Evolutionary conservation across 345 rosid genomes (phyloP).

Genomic region (Bruguiera gymnorhiza): DNA sequence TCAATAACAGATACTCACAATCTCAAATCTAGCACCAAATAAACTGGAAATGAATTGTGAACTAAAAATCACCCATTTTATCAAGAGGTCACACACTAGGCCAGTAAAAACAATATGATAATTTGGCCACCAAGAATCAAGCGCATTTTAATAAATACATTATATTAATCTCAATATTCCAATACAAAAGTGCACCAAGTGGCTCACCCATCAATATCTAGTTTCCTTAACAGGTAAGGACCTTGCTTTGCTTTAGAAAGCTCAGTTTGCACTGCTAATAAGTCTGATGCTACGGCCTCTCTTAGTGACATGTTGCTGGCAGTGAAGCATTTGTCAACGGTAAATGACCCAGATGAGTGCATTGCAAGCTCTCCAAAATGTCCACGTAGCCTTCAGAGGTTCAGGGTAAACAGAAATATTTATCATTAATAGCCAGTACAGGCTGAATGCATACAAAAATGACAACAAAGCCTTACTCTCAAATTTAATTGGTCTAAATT

Average conservation of each 20-base stretch:
- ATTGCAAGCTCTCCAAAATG: constrained; percentile 76
- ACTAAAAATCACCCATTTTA: too few species aligned
- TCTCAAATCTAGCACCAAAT: neutral
- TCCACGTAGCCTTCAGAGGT: constrained; percentile 58
- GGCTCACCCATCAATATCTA: constrained; percentile 76
- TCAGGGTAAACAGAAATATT: constrained; percentile 6
- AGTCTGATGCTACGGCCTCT: constrained; percentile 72
- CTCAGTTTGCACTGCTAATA: constrained; percentile 54
- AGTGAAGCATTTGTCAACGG: constrained; percentile 75
- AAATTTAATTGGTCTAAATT: neutral
- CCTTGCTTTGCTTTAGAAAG: constrained; percentile 81
- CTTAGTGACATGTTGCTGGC: constrained; percentile 63
- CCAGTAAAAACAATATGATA: too few species aligned
- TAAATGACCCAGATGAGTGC: constrained; percentile 74
- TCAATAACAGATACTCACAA: neutral
- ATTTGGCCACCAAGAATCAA: neutral
- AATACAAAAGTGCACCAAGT: neutral
- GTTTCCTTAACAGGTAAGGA: constrained; percentile 67
- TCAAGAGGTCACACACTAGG: too few species aligned
- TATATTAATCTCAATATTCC: neutral
- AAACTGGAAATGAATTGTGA: neutral
- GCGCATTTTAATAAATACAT: neutral
- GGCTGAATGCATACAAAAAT: too few species aligned
- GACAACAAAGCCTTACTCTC: neutral
- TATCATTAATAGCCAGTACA: neutral